Conservation (phyloP, 805 yeast genomes). For the Phaffomyces thermotolerans region DNA sequence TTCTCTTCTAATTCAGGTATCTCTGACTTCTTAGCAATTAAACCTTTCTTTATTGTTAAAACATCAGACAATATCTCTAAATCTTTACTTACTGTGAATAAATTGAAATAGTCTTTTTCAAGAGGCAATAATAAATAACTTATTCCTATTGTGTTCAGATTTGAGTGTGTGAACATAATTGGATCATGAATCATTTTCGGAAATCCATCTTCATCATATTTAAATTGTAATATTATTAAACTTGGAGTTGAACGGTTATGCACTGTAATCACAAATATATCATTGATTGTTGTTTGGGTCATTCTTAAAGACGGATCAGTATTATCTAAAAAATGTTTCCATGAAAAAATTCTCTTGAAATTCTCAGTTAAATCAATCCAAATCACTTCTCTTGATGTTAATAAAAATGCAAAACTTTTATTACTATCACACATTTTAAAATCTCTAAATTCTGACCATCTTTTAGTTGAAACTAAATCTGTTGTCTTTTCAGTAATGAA, state of each 20-base stretch:
- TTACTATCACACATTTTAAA: constrained; percentile 24
- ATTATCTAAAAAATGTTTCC: constrained; percentile 63
- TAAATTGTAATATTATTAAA: constrained; percentile 29
- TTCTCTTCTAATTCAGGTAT: not conserved
- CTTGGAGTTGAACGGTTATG: constrained; percentile 28
- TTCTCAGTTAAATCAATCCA: constrained; percentile 35
- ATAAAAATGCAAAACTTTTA: constrained; percentile 37
- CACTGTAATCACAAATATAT: constrained; percentile 17
- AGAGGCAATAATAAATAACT: constrained; percentile 5
- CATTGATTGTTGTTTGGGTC: constrained; percentile 22
- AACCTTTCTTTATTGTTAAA: constrained; percentile 5
- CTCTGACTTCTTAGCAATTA: not conserved
- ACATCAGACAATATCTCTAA: constrained; percentile 4
- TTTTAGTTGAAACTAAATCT: constrained; percentile 25
- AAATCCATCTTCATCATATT: constrained; percentile 23
- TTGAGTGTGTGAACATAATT: constrained; percentile 7
- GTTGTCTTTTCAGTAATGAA: constrained; percentile 22
- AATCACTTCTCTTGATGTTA: constrained; percentile 62
- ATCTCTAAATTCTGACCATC: constrained; percentile 34
- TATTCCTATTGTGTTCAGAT: not conserved
- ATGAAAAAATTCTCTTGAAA: constrained; percentile 47
- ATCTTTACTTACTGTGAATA: constrained; percentile 1
- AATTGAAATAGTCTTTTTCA: not conserved
- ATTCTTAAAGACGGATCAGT: constrained; percentile 48
- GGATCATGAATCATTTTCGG: constrained; percentile 36